phyloP scores from a whole-genome alignment of 768 basidiomycete genomes.

The Tylopilus rubrobrunneus region DNA sequence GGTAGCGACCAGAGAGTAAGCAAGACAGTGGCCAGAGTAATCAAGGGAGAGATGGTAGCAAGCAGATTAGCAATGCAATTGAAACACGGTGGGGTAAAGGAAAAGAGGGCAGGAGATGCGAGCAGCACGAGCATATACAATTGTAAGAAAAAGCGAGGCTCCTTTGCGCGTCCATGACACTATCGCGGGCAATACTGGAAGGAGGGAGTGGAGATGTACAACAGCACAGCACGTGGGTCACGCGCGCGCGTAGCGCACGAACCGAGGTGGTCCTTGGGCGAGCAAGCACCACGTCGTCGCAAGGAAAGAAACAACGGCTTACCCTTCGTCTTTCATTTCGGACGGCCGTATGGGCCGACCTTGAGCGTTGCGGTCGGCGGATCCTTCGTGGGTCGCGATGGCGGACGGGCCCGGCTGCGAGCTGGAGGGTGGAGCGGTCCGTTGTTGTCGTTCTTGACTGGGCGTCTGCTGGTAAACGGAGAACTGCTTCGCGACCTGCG shows the following conservation, averaged over 20 bases:
- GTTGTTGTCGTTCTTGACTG: slow-evolving; percentile 58
- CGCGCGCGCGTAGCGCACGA: slow-evolving; percentile 8
- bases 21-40: slow-evolving; percentile 28
- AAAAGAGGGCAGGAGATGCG: slow-evolving; percentile 4
- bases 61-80: slow-evolving; percentile 28
- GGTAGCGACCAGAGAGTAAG: slow-evolving; percentile 31
- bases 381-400: slow-evolving; percentile 36
- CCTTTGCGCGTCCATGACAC: slow-evolving; percentile 26
- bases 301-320: slow-evolving; percentile 37
- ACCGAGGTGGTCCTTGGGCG: slow-evolving; percentile 7
- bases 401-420: slow-evolving; percentile 26
- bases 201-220: slow-evolving; percentile 2
- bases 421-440: slow-evolving; percentile 25
- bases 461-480: slow-evolving; percentile 62
- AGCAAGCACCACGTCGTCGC: slow-evolving; percentile 13
- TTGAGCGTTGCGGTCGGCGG: slow-evolving; percentile 32
- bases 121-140: slow-evolving; percentile 17
- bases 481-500: slow-evolving; percentile 63
- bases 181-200: slow-evolving; percentile 17
- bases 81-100: slow-evolving; percentile 18
- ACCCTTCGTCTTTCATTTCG: slow-evolving; percentile 84
- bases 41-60: slow-evolving; percentile 20
- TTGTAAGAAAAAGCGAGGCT: slow-evolving; percentile 12
- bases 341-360: slow-evolving; percentile 59
- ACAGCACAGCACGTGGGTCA: slow-evolving; percentile 1